Conservation (phyloP, 148 eudicot genomes). For the Vaccinium macrocarpon region DNA sequence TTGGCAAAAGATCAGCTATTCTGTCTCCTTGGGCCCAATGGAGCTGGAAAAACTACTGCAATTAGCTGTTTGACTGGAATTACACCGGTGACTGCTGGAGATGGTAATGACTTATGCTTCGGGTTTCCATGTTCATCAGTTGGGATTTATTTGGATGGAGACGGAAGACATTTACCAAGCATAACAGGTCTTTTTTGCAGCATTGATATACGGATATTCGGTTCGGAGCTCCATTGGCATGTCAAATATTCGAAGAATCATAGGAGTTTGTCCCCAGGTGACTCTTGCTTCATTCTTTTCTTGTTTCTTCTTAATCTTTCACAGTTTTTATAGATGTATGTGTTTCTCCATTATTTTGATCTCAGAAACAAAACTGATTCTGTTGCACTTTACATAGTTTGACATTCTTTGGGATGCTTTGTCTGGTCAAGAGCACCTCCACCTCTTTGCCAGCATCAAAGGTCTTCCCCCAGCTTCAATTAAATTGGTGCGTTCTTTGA, state of each 20-base stretch:
- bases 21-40: conserved; percentile 95
- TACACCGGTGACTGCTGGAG: conserved; percentile 82
- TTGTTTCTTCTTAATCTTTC: not conserved
- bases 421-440: conserved; percentile 81
- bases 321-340: not conserved
- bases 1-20: conserved; percentile 80
- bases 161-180: not conserved
- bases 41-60: conserved; percentile 96
- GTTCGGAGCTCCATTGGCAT: conserved; percentile 70
- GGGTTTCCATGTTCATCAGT: conserved; percentile 8
- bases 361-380: conserved; percentile 2
- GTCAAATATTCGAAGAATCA: conserved; percentile 75
- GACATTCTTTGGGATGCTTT: conserved; percentile 86
- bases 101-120: conserved; percentile 50
- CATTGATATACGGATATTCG: conserved; percentile 69
- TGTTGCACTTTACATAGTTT: conserved; percentile 43
- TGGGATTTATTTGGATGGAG: not conserved
- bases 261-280: conserved; percentile 97
- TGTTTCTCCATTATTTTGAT: not conserved
- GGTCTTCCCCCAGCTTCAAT: conserved; percentile 68
- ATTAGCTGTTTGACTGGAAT: conserved; percentile 92
- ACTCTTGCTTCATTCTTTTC: not conserved
- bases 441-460: conserved; percentile 79
- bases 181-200: conserved; percentile 31
- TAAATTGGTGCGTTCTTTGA: conserved; percentile 40